Conservation (phyloP, 257 asterid species). For the Solanum infundibuliforme region DNA sequence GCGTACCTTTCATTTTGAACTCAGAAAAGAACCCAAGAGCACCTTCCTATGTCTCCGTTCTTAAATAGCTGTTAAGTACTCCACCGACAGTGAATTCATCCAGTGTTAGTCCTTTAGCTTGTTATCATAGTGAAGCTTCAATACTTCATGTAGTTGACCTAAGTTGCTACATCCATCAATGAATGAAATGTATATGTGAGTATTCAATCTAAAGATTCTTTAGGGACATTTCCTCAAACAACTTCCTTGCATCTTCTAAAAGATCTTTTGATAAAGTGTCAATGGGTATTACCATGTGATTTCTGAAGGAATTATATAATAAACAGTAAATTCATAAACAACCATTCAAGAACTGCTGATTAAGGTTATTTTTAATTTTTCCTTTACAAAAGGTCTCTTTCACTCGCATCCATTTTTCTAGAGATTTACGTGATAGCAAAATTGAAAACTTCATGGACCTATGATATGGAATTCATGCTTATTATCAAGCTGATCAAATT, state of each 20-base stretch:
- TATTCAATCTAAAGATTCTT: conserved; percentile 36
- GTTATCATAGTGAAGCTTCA: conserved; percentile 47
- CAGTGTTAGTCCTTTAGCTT: conserved; percentile 35
- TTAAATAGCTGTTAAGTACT: conserved; percentile 55
- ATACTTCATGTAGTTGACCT: conserved; percentile 46
- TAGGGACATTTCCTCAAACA: conserved; percentile 54
- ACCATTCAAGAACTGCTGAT: neutral
- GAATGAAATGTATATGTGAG: conserved; percentile 57
- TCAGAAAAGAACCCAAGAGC: conserved; percentile 53
- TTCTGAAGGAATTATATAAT: conserved; percentile 45
- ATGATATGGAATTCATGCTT: neutral
- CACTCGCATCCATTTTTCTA: neutral
- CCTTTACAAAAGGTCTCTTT: neutral
- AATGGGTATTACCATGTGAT: conserved; percentile 59
- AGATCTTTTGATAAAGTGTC: conserved; percentile 42
- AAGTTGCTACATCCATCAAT: conserved; percentile 63
- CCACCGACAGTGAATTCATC: conserved; percentile 73
- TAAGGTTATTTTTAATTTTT: neutral
- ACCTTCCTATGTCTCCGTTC: conserved; percentile 76
- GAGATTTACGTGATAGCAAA: neutral
- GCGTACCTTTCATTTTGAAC: conserved; percentile 28
- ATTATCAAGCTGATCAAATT: neutral
- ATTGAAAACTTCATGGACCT: neutral
- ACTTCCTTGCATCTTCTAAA: conserved; percentile 44
- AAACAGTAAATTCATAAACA: neutral